These are phyloP conservation scores for Escallonia herrerae DNA, from an alignment of 129 eudicot genomes.

Conservation along the genomic window DNA sequence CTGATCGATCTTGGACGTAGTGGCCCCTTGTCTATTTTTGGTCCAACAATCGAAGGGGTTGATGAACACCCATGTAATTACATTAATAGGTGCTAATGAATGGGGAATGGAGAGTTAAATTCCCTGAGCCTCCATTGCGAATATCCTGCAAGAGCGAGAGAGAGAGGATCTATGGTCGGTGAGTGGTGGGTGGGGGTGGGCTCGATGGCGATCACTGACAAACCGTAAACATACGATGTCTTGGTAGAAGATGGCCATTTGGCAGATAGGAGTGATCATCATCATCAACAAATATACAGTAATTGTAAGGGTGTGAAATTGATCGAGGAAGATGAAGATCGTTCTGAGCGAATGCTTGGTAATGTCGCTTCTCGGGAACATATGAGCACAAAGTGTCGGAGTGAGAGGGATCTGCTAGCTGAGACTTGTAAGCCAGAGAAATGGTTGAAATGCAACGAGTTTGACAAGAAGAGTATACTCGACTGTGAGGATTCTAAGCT, in stretches of 20 bases:
- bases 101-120: no score
- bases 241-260: constrained; percentile 72
- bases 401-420: constrained; percentile 61
- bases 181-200: no score
- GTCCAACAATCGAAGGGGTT: no score
- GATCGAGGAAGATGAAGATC: constrained; percentile 84
- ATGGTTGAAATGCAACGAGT: constrained; percentile 63
- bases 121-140: no score
- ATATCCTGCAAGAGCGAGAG: no score
- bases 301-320: constrained; percentile 59
- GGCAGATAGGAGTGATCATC: constrained; percentile 63
- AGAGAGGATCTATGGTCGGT: no score
- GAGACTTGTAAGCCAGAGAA: constrained; percentile 73
- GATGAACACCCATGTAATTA: no score
- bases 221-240: constrained; percentile 40
- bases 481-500: constrained; percentile 59
- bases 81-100: no score
- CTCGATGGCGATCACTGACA: no score
- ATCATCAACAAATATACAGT: constrained; percentile 46
- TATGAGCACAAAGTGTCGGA: constrained; percentile 54
- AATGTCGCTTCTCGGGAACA: constrained; percentile 88
- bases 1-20: no score
- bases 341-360: constrained; percentile 77
- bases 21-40: no score
- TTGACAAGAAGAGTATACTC: constrained; percentile 63